Percentiles rank a stretch among this genome's conserved stretches.
phyloP scores from a whole-genome alignment of 306 rosid species.

The Vigna radiata region DNA sequence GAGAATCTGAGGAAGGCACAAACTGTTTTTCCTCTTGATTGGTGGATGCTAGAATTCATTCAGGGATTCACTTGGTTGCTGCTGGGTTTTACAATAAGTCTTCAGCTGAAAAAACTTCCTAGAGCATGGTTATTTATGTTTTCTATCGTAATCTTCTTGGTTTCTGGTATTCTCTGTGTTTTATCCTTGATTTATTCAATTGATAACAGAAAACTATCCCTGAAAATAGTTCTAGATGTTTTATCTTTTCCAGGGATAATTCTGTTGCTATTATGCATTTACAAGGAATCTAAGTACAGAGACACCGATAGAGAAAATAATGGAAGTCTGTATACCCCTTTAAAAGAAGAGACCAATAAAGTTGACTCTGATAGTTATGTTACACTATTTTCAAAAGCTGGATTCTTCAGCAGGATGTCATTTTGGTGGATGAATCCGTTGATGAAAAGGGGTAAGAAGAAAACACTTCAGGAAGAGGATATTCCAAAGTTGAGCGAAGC shows the following conservation, averaged over 20 bases:
- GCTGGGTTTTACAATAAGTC: constrained; percentile 61
- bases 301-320: background rate
- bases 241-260: constrained; percentile 7
- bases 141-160: constrained; percentile 55
- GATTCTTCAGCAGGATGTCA: constrained; percentile 5
- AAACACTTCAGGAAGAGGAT: constrained; percentile 5
- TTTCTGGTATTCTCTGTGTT: constrained; percentile 26
- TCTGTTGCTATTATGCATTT: background rate
- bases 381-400: constrained; percentile 7
- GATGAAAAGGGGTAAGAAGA: constrained; percentile 1
- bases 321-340: background rate
- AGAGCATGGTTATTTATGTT: constrained; percentile 44
- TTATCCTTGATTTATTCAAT: background rate
- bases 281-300: constrained; percentile 1
- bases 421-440: constrained; percentile 16
- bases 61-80: constrained; percentile 80
- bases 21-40: constrained; percentile 64
- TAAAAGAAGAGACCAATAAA: background rate
- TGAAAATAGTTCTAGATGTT: background rate
- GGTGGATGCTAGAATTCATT: constrained; percentile 62
- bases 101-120: constrained; percentile 55
- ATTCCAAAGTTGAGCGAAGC: background rate
- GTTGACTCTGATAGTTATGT: background rate
- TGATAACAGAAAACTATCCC: background rate
- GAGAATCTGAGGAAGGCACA: constrained; percentile 61